These are phyloP conservation scores for Pseudonectria buxi DNA, from an alignment of 2,329 filamentous ascomycete species.

Conservation along the genomic window DNA sequence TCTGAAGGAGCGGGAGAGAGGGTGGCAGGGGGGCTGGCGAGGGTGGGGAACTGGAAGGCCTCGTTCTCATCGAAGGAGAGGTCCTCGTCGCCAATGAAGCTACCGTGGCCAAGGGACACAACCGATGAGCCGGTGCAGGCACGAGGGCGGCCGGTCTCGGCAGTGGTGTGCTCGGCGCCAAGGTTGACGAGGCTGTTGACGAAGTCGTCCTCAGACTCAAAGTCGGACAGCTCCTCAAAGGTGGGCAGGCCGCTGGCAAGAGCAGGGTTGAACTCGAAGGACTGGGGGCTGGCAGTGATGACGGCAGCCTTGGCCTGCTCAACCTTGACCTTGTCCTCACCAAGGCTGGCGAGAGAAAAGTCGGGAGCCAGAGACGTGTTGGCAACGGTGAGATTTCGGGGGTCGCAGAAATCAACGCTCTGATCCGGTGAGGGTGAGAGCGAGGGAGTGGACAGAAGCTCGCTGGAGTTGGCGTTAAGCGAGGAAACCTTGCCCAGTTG, in stretches of 20 bases:
- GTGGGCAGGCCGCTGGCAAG: slow-evolving; percentile 55
- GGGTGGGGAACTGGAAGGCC: slow-evolving; percentile 50
- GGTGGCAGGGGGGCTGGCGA: slow-evolving; percentile 52
- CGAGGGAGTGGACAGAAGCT: slow-evolving; percentile 71
- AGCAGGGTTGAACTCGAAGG: slow-evolving; percentile 47
- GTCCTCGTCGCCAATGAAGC: slow-evolving; percentile 69
- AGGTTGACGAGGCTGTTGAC: slow-evolving; percentile 65
- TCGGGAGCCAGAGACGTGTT: slow-evolving; percentile 49
- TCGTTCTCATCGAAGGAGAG: slow-evolving; percentile 68
- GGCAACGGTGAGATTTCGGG: slow-evolving; percentile 75
- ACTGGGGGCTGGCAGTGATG: slow-evolving; percentile 29
- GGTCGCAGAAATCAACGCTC: slow-evolving; percentile 84
- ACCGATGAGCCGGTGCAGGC: slow-evolving; percentile 62
- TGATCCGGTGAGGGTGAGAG: slow-evolving; percentile 75
- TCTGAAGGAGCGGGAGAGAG: slow-evolving; percentile 31
- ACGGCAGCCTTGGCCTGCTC: slow-evolving; percentile 44
- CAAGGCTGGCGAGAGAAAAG: slow-evolving; percentile 59
- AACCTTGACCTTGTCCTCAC: slow-evolving; percentile 54
- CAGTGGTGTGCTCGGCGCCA: slow-evolving; percentile 31
- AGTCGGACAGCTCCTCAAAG: slow-evolving; percentile 81
- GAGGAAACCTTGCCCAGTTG: slow-evolving; percentile 47
- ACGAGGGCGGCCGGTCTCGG: slow-evolving; percentile 63
- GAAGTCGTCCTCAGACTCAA: slow-evolving; percentile 88
- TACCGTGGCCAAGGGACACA: slow-evolving; percentile 65
- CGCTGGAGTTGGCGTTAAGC: slow-evolving; percentile 57